phyloP scores from a whole-genome alignment of 495 filamentous ascomycete genomes.

The Bacidia gigantensis region DNA sequence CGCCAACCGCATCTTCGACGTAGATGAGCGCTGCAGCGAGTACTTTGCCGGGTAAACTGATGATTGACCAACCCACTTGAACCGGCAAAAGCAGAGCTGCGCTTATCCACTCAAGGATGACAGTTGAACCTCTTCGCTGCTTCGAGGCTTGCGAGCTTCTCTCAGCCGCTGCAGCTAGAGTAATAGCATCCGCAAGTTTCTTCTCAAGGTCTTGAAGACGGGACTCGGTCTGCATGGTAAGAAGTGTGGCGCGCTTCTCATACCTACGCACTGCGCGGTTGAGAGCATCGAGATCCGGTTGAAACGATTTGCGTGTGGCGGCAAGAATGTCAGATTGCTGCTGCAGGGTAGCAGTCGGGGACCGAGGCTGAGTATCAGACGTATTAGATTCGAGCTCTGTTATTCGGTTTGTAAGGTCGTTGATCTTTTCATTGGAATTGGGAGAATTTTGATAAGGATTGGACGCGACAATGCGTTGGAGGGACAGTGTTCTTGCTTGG shows the following conservation, averaged over 20 bases:
- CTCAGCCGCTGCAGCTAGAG: constrained; percentile 64
- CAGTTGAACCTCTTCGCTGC: constrained; percentile 9
- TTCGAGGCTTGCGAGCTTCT: constrained; percentile 24
- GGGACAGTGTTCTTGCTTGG: constrained; percentile 62
- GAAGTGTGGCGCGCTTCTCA: constrained; percentile 70
- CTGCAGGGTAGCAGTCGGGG: constrained; percentile 22
- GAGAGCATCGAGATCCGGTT: constrained; percentile 76
- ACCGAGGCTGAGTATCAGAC: constrained; percentile 9
- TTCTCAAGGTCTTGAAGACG: constrained; percentile 55
- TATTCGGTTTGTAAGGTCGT: constrained; percentile 48
- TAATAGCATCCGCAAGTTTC: constrained; percentile 60
- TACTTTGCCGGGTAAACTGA: constrained; percentile 13
- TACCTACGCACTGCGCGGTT: constrained; percentile 86
- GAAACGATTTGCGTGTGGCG: constrained; percentile 50
- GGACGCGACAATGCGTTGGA: constrained; percentile 59
- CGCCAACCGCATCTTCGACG: constrained; percentile 14
- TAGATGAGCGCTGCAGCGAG: constrained; percentile 4
- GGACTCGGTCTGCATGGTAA: constrained; percentile 58
- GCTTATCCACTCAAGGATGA: constrained; percentile 20
- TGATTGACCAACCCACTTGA: constrained; percentile 15
- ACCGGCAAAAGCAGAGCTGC: constrained; percentile 22
- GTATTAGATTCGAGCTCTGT: constrained; percentile 51
- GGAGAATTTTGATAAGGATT: constrained; percentile 32
- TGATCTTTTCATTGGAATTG: constrained; percentile 31
- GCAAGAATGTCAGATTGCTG: constrained; percentile 34